These are phyloP conservation scores for Apophysomyces sp. DNA, from an alignment of 371 early-diverging fungal genomes.

Conservation along the genomic window DNA sequence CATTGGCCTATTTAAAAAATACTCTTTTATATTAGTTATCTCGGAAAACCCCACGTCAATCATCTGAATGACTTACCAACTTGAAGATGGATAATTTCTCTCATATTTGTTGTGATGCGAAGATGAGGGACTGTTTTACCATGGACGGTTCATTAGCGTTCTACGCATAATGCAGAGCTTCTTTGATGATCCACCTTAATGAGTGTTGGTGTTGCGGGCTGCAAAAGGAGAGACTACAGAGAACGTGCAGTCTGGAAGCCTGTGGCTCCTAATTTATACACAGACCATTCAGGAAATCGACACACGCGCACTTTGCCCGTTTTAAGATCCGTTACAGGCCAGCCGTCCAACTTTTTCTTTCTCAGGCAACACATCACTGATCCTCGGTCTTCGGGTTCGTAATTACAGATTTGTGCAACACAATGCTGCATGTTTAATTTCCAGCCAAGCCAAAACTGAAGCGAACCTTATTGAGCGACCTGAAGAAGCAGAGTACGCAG, in stretches of 20 bases:
- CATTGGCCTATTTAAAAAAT: constrained; percentile 70
- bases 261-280: neutral
- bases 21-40: neutral
- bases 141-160: neutral
- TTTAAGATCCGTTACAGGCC: neutral
- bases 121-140: neutral
- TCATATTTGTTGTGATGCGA: constrained; percentile 63
- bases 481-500: no score
- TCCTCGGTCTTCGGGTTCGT: neutral
- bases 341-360: neutral
- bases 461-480: no score
- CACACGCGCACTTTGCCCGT: neutral
- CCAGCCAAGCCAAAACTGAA: no score
- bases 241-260: neutral
- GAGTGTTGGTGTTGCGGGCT: neutral
- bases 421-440: neutral
- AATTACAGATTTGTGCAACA: neutral
- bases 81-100: constrained; percentile 99
- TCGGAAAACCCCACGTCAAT: neutral
- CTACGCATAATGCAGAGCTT: neutral
- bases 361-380: neutral
- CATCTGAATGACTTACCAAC: constrained; percentile 58
- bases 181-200: constrained; percentile 1
- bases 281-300: neutral
- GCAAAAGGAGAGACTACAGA: constrained; percentile 1